Evolutionary conservation across 179 eudicot species (phyloP).

Genomic region (Silene noctiflora): DNA sequence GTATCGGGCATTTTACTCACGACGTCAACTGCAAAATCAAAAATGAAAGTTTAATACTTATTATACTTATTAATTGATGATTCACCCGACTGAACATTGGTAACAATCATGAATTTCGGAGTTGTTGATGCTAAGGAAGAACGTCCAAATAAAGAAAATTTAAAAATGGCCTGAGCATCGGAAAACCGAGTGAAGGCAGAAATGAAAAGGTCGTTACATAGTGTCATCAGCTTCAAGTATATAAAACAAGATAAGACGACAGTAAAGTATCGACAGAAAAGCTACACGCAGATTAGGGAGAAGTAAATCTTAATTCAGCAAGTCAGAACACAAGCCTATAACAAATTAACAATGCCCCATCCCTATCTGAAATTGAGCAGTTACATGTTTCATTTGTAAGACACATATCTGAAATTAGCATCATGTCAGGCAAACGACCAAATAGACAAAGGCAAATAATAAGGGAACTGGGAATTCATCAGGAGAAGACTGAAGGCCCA

Average conservation of each 20-base stretch:
- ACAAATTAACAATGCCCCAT: background rate
- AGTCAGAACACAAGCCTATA: background rate
- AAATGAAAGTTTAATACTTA: background rate
- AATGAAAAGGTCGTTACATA: background rate
- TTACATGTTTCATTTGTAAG: background rate
- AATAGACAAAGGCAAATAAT: background rate
- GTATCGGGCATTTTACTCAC: conserved; percentile 31
- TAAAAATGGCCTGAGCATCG: too few relatives aligned
- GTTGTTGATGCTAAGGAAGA: background rate
- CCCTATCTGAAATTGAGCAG: background rate
- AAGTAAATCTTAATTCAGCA: background rate
- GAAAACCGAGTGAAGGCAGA: background rate
- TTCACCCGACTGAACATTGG: background rate
- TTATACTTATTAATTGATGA: background rate
- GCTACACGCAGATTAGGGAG: background rate
- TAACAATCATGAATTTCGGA: background rate
- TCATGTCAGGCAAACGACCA: background rate
- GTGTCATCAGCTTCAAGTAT: background rate
- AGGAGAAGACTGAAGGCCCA: background rate
- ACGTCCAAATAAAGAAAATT: too few relatives aligned
- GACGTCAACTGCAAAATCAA: conserved; percentile 41
- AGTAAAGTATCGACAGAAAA: background rate
- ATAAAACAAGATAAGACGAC: background rate
- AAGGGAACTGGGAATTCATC: background rate
- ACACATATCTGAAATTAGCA: background rate